phyloP scores from a whole-genome alignment of 768 basidiomycete genomes.

The Psilocybe azurescens region DNA sequence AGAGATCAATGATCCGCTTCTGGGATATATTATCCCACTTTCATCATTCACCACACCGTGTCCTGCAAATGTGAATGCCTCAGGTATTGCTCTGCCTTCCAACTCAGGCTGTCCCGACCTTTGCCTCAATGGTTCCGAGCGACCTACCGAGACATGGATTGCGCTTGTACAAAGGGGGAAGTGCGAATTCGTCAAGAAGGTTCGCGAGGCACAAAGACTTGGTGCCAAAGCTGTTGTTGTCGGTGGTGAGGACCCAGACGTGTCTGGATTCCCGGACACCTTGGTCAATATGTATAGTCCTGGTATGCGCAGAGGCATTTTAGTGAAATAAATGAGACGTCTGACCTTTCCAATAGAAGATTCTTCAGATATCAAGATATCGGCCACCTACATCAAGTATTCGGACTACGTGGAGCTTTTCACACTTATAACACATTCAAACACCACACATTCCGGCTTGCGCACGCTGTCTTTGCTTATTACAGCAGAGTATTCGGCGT shows the following conservation, averaged over 20 bases:
- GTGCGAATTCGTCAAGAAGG: slow-evolving; percentile 93
- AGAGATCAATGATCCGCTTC: slow-evolving; percentile 67
- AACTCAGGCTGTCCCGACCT: slow-evolving; percentile 76
- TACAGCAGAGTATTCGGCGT: slow-evolving; percentile 79
- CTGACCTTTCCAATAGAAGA: slow-evolving; percentile 57
- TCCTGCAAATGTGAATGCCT: slow-evolving; percentile 31
- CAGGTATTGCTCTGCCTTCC: slow-evolving; percentile 23
- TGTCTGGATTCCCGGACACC: slow-evolving; percentile 71
- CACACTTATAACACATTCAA: slow-evolving; percentile 72
- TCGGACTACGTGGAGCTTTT: slow-evolving; percentile 77
- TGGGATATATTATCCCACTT: slow-evolving; percentile 75
- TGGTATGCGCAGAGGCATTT: slow-evolving; percentile 49
- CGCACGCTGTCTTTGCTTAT: slow-evolving; percentile 78
- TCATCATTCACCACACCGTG: slow-evolving; percentile 69
- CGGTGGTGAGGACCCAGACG: slow-evolving; percentile 76
- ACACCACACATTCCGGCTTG: slow-evolving; percentile 80
- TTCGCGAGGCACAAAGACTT: slow-evolving; percentile 67
- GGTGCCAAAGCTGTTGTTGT: slow-evolving; percentile 93
- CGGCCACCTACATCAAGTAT: slow-evolving; percentile 88
- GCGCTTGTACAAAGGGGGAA: slow-evolving; percentile 89
- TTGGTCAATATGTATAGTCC: slow-evolving; percentile 94
- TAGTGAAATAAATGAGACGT: slow-evolving; percentile 10
- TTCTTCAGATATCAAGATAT: slow-evolving; percentile 81
- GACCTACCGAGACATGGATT: slow-evolving; percentile 83
- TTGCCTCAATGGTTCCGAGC: slow-evolving; percentile 58